Conservation (phyloP, 2,329 filamentous ascomycete genomes). For the Mariannaea elegans region DNA sequence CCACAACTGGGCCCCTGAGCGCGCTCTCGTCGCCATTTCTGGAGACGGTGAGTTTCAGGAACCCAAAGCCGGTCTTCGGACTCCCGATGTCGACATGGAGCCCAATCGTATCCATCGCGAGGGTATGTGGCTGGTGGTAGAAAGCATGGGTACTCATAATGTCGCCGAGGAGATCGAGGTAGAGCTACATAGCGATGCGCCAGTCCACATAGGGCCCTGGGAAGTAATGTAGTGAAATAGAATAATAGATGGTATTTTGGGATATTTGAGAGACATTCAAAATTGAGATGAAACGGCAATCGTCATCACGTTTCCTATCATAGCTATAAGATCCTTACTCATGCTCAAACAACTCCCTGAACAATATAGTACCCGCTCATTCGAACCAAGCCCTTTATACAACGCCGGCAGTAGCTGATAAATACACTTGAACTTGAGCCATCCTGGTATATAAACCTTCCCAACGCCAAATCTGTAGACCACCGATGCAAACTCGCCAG, state of each 20-base stretch:
- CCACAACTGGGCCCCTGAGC: conserved; percentile 75
- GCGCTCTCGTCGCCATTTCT: conserved; percentile 70
- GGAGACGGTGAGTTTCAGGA: conserved; percentile 81
- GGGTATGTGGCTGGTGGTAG: conserved; percentile 82
- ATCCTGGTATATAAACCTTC: conserved; percentile 38
- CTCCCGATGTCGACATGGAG: conserved; percentile 77
- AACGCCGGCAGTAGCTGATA: conserved; percentile 25
- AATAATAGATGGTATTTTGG: no score
- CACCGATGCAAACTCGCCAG: conserved; percentile 15
- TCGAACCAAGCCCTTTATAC: conserved; percentile 20
- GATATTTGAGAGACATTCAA: no score
- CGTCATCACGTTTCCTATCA: not conserved
- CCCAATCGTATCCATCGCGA: conserved; percentile 64
- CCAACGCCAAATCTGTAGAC: conserved; percentile 34
- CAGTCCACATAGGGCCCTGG: conserved; percentile 55
- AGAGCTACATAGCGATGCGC: conserved; percentile 61
- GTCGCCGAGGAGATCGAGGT: conserved; percentile 57
- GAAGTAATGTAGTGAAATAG: conserved; percentile 39
- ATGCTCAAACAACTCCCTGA: not conserved
- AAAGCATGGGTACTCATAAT: conserved; percentile 72
- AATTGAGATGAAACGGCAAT: not conserved
- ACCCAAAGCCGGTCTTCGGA: conserved; percentile 70
- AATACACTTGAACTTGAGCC: conserved; percentile 26
- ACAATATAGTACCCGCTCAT: conserved; percentile 12
- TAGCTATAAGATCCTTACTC: not conserved